These are phyloP conservation scores for Boletus pseudo-olivaceus DNA, from an alignment of 768 basidiomycete species.

Conservation along the genomic window DNA sequence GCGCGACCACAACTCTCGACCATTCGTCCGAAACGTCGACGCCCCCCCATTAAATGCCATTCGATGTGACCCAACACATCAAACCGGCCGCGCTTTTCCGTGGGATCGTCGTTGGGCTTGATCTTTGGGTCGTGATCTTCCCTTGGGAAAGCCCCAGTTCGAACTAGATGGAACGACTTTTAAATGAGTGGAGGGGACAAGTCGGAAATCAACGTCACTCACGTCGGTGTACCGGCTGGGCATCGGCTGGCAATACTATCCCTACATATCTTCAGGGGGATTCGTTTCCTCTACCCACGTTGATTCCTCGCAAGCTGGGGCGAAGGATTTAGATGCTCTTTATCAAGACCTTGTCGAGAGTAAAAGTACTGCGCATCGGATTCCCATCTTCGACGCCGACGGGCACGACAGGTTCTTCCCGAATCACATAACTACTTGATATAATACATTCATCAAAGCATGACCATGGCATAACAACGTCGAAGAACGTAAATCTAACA, in stretches of 20 bases:
- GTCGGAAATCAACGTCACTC: too few species aligned
- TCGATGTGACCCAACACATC: background rate
- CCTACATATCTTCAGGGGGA: background rate
- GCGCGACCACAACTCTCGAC: too few species aligned
- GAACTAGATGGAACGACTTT: too few species aligned
- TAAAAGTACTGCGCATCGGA: background rate
- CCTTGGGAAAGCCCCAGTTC: too few species aligned
- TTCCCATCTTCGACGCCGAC: background rate
- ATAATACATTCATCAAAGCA: background rate
- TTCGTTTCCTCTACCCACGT: background rate
- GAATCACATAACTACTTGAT: background rate
- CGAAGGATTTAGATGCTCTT: background rate
- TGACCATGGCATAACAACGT: too few species aligned
- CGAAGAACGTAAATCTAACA: background rate
- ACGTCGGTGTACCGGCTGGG: too few species aligned
- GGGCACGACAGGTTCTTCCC: background rate
- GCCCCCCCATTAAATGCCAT: background rate
- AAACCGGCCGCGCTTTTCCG: background rate
- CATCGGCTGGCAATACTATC: background rate
- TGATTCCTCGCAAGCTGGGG: background rate
- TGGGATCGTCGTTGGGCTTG: too few species aligned
- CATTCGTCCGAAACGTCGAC: background rate
- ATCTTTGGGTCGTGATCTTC: too few species aligned
- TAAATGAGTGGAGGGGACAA: too few species aligned
- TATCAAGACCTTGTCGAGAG: background rate